A percentile compares a stretch with the other conserved stretches of the same genome.
Conservation (phyloP, 1,139 yeast species). For the Sugiyamaella novakii region DNA sequence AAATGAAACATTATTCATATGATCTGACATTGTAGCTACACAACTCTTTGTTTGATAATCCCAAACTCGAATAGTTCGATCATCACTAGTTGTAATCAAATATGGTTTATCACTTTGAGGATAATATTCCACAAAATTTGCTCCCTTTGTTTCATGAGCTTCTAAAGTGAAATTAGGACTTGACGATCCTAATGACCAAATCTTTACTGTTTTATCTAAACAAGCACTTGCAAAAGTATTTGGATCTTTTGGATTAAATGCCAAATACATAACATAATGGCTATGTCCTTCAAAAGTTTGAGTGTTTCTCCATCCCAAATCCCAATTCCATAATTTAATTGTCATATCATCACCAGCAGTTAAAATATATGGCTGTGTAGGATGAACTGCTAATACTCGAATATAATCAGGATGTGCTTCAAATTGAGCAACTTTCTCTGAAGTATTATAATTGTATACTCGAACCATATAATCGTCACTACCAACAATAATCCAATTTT, state of each 20-base stretch:
- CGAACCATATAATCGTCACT: slow-evolving; percentile 93
- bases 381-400: slow-evolving; percentile 91
- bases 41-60: slow-evolving; percentile 96
- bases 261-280: slow-evolving; percentile 92
- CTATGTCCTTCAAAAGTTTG: slow-evolving; percentile 95
- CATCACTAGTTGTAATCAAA: slow-evolving; percentile 90
- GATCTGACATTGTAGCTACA: slow-evolving; percentile 94
- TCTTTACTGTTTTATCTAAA: slow-evolving; percentile 92
- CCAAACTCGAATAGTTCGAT: slow-evolving; percentile 88
- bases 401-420: slow-evolving; percentile 99
- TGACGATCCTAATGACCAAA: slow-evolving; percentile 93
- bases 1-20: slow-evolving; percentile 89
- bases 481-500: slow-evolving; percentile 97
- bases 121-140: slow-evolving; percentile 92
- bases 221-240: slow-evolving; percentile 97
- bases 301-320: slow-evolving; percentile 82
- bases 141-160: slow-evolving; percentile 93
- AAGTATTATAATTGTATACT: slow-evolving; percentile 92
- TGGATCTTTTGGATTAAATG: slow-evolving; percentile 96
- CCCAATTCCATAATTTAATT: slow-evolving; percentile 97
- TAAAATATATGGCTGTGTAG: slow-evolving; percentile 82
- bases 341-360: slow-evolving; percentile 93
- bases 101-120: slow-evolving; percentile 98
- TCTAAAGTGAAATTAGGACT: slow-evolving; percentile 87
- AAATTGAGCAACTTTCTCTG: slow-evolving; percentile 89